Percentiles rank a stretch among this genome's conserved stretches.
These are phyloP conservation scores for Morella rubra DNA, from an alignment of 306 rosid species.

Conservation along the genomic window DNA sequence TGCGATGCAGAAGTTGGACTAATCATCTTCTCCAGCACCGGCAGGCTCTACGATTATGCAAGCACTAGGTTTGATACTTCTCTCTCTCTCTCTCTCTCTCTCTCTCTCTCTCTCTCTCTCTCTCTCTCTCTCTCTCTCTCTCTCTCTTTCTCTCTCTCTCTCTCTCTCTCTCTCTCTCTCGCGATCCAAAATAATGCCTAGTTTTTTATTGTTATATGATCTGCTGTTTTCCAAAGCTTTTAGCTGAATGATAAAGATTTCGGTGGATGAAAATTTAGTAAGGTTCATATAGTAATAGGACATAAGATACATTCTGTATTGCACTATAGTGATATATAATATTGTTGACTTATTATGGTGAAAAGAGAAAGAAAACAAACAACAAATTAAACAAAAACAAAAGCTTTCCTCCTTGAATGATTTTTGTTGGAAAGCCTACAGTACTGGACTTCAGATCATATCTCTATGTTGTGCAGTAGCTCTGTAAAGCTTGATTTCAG, in stretches of 20 bases:
- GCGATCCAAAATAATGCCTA: neutral
- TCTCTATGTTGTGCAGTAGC: too few species aligned
- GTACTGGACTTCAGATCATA: too few species aligned
- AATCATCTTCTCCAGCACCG: slow-evolving; percentile 49
- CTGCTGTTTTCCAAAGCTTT: neutral
- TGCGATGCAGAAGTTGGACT: slow-evolving; percentile 52
- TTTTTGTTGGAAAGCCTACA: too few species aligned
- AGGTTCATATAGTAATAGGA: neutral
- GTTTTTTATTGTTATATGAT: neutral
- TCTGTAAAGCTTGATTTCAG: too few species aligned
- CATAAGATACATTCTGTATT: neutral
- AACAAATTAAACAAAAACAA: too few species aligned
- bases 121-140: slow-evolving; percentile 12
- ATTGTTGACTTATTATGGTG: neutral
- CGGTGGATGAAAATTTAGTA: neutral
- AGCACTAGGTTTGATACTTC: slow-evolving; percentile 36
- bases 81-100: slow-evolving; percentile 11
- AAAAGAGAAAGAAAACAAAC: neutral
- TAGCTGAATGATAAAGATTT: neutral
- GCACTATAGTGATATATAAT: neutral
- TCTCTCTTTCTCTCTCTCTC: slow-evolving; percentile 14
- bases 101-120: slow-evolving; percentile 4
- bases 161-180: neutral
- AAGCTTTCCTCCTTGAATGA: neutral
- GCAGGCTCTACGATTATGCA: slow-evolving; percentile 44